A percentile compares a stretch with the other conserved stretches of the same genome.
Evolutionary conservation across 2,329 filamentous ascomycete genomes (phyloP).

Genomic region (Aspergillus persii): DNA sequence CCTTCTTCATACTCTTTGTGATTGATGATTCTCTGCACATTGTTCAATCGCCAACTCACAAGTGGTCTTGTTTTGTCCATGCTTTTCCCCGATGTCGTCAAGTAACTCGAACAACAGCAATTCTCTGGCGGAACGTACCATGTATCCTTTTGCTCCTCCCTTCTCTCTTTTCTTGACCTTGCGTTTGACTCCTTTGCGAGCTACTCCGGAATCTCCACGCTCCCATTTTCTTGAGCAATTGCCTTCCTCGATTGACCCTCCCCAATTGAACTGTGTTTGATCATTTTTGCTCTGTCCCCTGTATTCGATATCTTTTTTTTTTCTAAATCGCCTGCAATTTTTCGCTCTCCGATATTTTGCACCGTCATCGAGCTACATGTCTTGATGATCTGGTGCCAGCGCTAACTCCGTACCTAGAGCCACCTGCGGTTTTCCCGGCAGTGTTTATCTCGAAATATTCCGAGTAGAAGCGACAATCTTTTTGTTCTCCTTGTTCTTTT

Average conservation of each 20-base stretch:
- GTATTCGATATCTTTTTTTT: background rate
- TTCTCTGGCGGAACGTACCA: slow-evolving; percentile 5
- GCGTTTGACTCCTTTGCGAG: slow-evolving; percentile 9
- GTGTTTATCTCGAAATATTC: background rate
- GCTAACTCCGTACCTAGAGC: background rate
- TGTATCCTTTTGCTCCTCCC: slow-evolving; percentile 12
- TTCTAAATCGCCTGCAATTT: background rate
- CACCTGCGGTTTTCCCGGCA: background rate
- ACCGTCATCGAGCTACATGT: background rate
- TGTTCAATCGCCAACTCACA: background rate
- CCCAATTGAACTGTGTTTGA: background rate
- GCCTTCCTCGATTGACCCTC: background rate
- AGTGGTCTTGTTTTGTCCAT: background rate
- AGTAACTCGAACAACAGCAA: slow-evolving; percentile 12
- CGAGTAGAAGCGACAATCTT: background rate
- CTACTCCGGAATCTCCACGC: slow-evolving; percentile 5
- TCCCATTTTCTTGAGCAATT: background rate
- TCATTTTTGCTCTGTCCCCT: background rate
- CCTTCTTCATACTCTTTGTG: background rate
- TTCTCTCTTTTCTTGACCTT: slow-evolving; percentile 3
- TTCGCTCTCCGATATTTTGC: background rate
- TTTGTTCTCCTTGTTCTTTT: background rate
- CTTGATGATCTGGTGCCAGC: background rate
- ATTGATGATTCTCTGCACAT: background rate
- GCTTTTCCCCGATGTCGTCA: background rate